These are phyloP conservation scores for Russula lepida DNA, from an alignment of 768 basidiomycete species.

Conservation along the genomic window DNA sequence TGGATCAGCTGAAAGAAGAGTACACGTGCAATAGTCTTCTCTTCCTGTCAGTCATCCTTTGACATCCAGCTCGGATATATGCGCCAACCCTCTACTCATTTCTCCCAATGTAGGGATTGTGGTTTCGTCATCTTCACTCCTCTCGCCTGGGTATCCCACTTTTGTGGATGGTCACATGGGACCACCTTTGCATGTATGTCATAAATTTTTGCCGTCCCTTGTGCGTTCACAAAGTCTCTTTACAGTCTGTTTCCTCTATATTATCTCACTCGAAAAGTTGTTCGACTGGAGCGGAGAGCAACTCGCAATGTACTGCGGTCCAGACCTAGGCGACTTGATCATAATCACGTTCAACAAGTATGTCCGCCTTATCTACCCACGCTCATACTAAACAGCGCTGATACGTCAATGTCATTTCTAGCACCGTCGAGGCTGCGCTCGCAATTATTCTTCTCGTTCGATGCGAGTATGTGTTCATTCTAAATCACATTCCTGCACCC, in stretches of 20 bases:
- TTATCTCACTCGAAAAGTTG: slow-evolving; percentile 55
- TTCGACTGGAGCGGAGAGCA: slow-evolving; percentile 59
- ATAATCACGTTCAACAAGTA: slow-evolving; percentile 60
- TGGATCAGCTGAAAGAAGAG: slow-evolving; percentile 12
- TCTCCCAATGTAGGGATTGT: slow-evolving; percentile 17
- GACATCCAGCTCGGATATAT: too few relatives aligned
- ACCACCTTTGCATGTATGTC: slow-evolving; percentile 23
- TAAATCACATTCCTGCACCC: neutral
- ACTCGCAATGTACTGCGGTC: slow-evolving; percentile 47
- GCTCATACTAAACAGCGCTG: neutral
- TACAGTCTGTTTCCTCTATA: slow-evolving; percentile 54
- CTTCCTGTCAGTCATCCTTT: slow-evolving; percentile 13
- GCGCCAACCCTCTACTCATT: neutral
- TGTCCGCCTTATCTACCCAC: slow-evolving; percentile 8
- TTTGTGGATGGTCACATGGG: slow-evolving; percentile 14
- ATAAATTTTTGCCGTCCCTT: neutral
- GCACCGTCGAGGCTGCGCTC: slow-evolving; percentile 63
- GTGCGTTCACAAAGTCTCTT: neutral
- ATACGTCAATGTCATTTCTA: slow-evolving; percentile 25
- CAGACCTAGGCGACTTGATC: slow-evolving; percentile 57
- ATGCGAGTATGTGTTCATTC: slow-evolving; percentile 50
- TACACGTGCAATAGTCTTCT: neutral
- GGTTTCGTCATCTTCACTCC: slow-evolving; percentile 23
- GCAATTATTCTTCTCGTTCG: slow-evolving; percentile 60
- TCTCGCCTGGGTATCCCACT: slow-evolving; percentile 27